Evolutionary conservation across 2,329 filamentous ascomycete genomes (phyloP).

Genomic region (Fusarium xylarioides): DNA sequence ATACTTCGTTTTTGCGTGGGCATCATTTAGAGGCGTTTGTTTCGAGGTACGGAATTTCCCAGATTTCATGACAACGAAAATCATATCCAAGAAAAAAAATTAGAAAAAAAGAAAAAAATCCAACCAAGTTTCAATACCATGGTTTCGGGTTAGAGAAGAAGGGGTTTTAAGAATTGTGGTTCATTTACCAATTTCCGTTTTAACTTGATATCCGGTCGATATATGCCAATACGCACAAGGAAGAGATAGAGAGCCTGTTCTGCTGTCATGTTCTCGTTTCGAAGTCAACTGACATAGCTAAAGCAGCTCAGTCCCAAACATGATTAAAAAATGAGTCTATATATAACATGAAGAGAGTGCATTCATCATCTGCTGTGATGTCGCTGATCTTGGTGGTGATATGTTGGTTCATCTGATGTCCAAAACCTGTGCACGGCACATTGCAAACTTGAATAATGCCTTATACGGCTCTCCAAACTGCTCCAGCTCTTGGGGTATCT

Average conservation of each 20-base stretch:
- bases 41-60: constrained; percentile 22
- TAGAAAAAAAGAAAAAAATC: background rate
- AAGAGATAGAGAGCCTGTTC: constrained; percentile 1
- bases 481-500: constrained; percentile 53
- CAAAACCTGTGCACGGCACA: background rate
- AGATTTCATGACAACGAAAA: constrained; percentile 22
- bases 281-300: constrained; percentile 2
- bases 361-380: constrained; percentile 22
- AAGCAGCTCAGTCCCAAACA: background rate
- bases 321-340: constrained; percentile 24
- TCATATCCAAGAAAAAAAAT: background rate
- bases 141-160: constrained; percentile 30
- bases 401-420: constrained; percentile 5
- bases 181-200: constrained; percentile 5
- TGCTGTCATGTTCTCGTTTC: background rate
- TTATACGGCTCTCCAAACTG: constrained; percentile 57
- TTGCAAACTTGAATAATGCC: background rate
- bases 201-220: constrained; percentile 22
- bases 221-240: background rate
- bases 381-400: background rate
- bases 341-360: constrained; percentile 5
- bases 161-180: constrained; percentile 1
- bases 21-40: constrained; percentile 41
- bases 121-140: background rate
- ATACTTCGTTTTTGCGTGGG: constrained; percentile 26